Evolutionary conservation across 495 filamentous ascomycete genomes (phyloP).

Genomic region (Lichina pygmaea): DNA sequence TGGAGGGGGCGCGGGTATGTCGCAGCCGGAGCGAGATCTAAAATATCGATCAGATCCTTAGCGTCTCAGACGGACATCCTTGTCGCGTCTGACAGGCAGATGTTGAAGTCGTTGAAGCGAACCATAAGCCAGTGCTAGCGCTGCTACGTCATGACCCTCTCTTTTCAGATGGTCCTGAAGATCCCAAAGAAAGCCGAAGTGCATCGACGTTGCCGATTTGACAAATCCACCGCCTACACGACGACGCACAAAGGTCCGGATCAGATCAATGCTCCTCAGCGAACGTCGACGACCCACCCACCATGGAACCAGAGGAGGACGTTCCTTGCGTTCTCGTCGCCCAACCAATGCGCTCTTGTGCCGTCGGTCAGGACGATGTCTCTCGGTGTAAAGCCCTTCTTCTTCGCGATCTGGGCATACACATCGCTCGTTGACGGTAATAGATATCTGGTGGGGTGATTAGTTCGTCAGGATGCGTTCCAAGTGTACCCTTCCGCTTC

Average conservation of each 20-base stretch:
- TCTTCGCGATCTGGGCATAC: constrained; percentile 20
- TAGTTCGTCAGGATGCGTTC: too few relatives aligned
- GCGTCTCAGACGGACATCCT: not conserved
- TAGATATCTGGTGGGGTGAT: not conserved
- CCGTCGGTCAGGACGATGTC: constrained; percentile 21
- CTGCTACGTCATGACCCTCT: constrained; percentile 18
- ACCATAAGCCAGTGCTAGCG: constrained; percentile 26
- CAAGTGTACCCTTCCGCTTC: too few relatives aligned
- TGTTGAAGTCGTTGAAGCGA: too few relatives aligned
- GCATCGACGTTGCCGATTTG: constrained; percentile 14
- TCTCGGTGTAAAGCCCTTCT: constrained; percentile 19
- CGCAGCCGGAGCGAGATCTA: constrained; percentile 21
- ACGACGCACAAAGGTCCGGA: not conserved
- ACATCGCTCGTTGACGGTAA: constrained; percentile 14
- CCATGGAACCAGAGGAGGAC: constrained; percentile 33
- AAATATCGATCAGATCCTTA: not conserved
- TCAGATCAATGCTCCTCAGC: not conserved
- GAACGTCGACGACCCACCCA: constrained; percentile 6
- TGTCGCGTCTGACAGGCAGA: not conserved
- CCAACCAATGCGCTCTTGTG: constrained; percentile 30
- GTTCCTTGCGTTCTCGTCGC: constrained; percentile 24
- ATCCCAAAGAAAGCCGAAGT: constrained; percentile 20
- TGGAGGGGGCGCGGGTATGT: constrained; percentile 30
- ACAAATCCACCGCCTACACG: constrained; percentile 29
- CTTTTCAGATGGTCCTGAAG: constrained; percentile 18